A percentile compares a stretch with the other conserved stretches of the same genome.
phyloP scores from a whole-genome alignment of 768 basidiomycete genomes.

The Botryobasidium botryosum region DNA sequence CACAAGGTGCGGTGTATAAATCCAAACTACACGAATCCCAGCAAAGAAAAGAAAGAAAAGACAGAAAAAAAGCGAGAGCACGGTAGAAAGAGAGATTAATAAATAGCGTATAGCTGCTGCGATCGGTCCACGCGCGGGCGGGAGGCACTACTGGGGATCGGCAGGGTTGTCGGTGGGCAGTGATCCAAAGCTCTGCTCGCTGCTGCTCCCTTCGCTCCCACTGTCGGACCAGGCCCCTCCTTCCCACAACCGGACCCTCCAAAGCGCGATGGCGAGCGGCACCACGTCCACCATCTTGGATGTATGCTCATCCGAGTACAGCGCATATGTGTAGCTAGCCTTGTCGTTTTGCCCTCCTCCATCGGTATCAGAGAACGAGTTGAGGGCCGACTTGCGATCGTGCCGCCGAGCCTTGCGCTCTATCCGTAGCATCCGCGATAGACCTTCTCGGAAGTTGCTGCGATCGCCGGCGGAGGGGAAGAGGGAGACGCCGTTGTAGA shows the following conservation, averaged over 20 bases:
- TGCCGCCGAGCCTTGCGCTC: slow-evolving; percentile 24
- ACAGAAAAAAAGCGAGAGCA: no score
- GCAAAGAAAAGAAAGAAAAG: no score
- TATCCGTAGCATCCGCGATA: slow-evolving; percentile 31
- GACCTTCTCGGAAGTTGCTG: slow-evolving; percentile 33
- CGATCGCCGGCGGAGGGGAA: slow-evolving; percentile 50
- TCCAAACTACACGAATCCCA: no score
- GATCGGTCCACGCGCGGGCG: no score
- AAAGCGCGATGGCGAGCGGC: slow-evolving; percentile 51
- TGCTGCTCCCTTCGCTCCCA: no score
- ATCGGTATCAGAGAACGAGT: neutral
- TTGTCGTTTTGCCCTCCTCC: slow-evolving; percentile 24
- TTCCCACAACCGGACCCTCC: slow-evolving; percentile 69
- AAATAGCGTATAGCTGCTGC: no score
- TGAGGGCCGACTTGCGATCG: neutral
- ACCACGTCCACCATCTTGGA: slow-evolving; percentile 40
- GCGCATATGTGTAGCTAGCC: slow-evolving; percentile 52
- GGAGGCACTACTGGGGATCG: no score
- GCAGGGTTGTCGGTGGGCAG: no score
- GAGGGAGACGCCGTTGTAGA: slow-evolving; percentile 48
- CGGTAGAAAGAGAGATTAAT: no score
- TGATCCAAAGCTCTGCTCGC: no score
- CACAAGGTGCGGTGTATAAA: no score
- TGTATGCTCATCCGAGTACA: slow-evolving; percentile 35
- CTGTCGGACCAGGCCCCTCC: slow-evolving; percentile 24